A percentile compares a stretch with the other conserved stretches of the same genome.
These are phyloP conservation scores for Fusarium anthophilum DNA, from an alignment of 2,329 filamentous ascomycete genomes.

Conservation along the genomic window DNA sequence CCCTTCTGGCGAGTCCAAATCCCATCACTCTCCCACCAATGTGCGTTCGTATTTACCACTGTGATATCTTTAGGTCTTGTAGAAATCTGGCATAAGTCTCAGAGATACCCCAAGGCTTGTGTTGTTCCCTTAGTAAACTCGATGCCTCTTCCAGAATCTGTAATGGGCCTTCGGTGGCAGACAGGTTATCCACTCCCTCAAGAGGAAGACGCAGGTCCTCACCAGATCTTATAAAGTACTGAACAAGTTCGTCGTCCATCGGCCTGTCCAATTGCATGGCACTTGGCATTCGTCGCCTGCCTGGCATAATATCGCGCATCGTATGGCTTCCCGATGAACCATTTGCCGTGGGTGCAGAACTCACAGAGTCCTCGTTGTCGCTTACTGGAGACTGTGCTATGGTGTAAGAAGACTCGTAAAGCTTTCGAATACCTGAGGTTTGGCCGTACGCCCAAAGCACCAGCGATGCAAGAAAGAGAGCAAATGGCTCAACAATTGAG, in stretches of 20 bases:
- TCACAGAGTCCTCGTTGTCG: neutral
- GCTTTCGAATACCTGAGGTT: neutral
- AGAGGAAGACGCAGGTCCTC: neutral
- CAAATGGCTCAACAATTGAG: neutral
- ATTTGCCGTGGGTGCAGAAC: rapidly evolving
- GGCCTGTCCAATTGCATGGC: neutral
- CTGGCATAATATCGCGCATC: rapidly evolving
- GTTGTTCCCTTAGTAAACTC: neutral
- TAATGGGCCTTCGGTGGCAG: neutral
- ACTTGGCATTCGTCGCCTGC: neutral
- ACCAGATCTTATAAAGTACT: neutral
- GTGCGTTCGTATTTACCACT: neutral
- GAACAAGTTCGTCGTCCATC: neutral
- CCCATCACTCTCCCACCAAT: rapidly evolving
- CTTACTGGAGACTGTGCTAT: neutral
- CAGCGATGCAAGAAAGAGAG: neutral
- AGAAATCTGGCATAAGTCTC: neutral
- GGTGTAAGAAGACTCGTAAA: rapidly evolving
- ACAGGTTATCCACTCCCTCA: neutral
- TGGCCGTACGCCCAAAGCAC: neutral
- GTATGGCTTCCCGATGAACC: neutral
- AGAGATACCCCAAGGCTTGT: neutral
- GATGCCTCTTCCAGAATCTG: neutral
- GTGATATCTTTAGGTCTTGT: neutral
- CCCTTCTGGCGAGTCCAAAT: rapidly evolving